phyloP scores from a whole-genome alignment of 371 early-diverging fungal genomes.

The Mortierella sp. region DNA sequence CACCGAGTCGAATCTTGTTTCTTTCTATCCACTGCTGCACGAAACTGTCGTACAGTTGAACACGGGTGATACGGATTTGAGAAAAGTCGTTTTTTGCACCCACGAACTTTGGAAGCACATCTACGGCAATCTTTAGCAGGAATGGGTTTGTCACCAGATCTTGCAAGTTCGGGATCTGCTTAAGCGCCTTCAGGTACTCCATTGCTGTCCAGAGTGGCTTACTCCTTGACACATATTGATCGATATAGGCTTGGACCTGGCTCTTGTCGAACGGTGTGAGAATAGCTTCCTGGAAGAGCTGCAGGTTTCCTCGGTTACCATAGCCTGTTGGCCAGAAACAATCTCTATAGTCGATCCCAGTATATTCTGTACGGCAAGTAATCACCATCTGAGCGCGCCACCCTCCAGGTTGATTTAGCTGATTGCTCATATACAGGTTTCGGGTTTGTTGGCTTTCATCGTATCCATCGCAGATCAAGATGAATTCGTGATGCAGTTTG shows the following conservation, averaged over 20 bases:
- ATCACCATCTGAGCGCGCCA: constrained; percentile 16
- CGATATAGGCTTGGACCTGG: constrained; percentile 17
- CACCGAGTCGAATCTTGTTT: not conserved
- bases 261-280: constrained; percentile 6
- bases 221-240: not conserved
- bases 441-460: constrained; percentile 2
- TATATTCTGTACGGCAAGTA: constrained; percentile 17
- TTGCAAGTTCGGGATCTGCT: constrained; percentile 3
- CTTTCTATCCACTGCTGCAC: constrained; percentile 1
- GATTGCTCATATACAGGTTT: constrained; percentile 15
- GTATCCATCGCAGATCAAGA: constrained; percentile 11
- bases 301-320: not conserved
- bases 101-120: constrained; percentile 3
- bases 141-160: constrained; percentile 24
- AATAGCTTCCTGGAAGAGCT: constrained; percentile 6
- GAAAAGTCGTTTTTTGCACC: not conserved
- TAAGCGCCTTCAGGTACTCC: constrained; percentile 12
- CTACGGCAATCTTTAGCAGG: constrained; percentile 13
- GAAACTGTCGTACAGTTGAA: constrained; percentile 14
- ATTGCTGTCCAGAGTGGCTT: not conserved
- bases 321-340: not conserved
- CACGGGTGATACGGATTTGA: not conserved
- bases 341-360: too few relatives aligned
- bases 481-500: constrained; percentile 8
- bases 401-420: constrained; percentile 12